These are phyloP conservation scores for Arthrobotrys sphaeroides DNA, from an alignment of 2,329 filamentous ascomycete genomes.

Conservation along the genomic window DNA sequence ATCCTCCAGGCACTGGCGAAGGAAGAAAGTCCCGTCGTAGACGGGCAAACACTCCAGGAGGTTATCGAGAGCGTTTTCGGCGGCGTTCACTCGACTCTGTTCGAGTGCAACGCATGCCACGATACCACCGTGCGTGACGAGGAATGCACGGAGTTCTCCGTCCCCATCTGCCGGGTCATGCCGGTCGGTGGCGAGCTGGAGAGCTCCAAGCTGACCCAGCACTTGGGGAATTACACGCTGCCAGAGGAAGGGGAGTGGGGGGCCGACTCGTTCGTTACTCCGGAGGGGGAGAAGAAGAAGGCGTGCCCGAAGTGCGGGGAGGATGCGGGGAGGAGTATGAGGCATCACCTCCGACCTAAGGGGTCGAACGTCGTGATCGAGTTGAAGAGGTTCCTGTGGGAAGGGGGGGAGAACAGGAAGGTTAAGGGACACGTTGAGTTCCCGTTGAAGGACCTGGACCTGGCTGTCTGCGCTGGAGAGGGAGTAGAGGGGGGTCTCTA, in stretches of 20 bases:
- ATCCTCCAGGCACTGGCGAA: conserved; percentile 21
- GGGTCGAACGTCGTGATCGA: conserved; percentile 43
- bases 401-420: conserved; percentile 38
- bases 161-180: conserved; percentile 42
- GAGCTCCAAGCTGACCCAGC: conserved; percentile 14
- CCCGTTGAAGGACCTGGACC: conserved; percentile 28
- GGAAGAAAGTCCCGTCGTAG: conserved; percentile 25
- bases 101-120: conserved; percentile 49
- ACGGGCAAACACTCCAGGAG: conserved; percentile 30
- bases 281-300: conserved; percentile 9
- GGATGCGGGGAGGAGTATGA: conserved; percentile 34
- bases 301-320: conserved; percentile 42
- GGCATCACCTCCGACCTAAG: conserved; percentile 32
- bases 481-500: conserved; percentile 10
- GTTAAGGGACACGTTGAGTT: conserved; percentile 39
- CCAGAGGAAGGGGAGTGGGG: conserved; percentile 40
- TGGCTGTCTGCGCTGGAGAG: conserved; percentile 16
- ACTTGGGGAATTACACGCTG: conserved; percentile 29
- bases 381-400: conserved; percentile 48
- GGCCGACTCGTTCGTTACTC: conserved; percentile 3
- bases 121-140: conserved; percentile 30
- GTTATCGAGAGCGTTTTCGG: conserved; percentile 35
- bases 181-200: conserved; percentile 14
- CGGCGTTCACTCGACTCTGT: conserved; percentile 34
- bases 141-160: conserved; percentile 45